Evolutionary conservation across 768 basidiomycete genomes (phyloP).

Genomic region (Lentinus tigrinus): DNA sequence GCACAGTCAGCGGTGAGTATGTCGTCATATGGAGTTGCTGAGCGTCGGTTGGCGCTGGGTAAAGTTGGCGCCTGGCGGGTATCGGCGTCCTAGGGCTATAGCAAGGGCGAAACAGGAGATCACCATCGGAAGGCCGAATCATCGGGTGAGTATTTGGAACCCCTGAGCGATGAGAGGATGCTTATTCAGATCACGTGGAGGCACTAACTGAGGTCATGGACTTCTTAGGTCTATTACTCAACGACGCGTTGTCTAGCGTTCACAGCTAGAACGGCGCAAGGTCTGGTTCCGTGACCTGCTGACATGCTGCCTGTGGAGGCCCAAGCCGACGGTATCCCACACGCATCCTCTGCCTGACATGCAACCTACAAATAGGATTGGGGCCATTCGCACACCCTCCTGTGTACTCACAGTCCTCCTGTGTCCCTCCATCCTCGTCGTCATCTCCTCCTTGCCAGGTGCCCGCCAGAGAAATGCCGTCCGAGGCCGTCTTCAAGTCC

Average conservation of each 20-base stretch:
- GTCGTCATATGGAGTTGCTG: background rate
- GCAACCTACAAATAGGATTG: slow-evolving; percentile 15
- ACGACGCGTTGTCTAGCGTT: background rate
- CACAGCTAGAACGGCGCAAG: slow-evolving; percentile 2
- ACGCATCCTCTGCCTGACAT: background rate
- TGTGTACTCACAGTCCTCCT: slow-evolving; percentile 6
- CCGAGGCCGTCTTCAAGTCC: slow-evolving; percentile 51
- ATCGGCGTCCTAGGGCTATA: background rate
- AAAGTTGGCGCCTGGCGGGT: no score
- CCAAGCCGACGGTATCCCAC: slow-evolving; percentile 7
- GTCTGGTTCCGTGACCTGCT: slow-evolving; percentile 12
- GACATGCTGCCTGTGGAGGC: slow-evolving; percentile 2
- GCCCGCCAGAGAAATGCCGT: slow-evolving; percentile 50
- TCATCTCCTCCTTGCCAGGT: background rate
- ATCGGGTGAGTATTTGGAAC: slow-evolving; percentile 15
- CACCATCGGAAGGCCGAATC: slow-evolving; percentile 1
- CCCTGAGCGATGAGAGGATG: slow-evolving; percentile 16
- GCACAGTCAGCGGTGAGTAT: background rate
- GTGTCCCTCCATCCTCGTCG: slow-evolving; percentile 1
- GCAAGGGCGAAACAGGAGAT: background rate
- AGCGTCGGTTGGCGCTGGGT: no score
- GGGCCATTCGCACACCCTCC: slow-evolving; percentile 8
- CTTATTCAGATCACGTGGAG: slow-evolving; percentile 14
- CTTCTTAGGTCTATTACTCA: slow-evolving; percentile 17
- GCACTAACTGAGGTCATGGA: slow-evolving; percentile 1